Percentiles rank a stretch among this genome's conserved stretches.
Evolutionary conservation across 768 basidiomycete genomes (phyloP).

Genomic region (Asterophora lycoperdoides): DNA sequence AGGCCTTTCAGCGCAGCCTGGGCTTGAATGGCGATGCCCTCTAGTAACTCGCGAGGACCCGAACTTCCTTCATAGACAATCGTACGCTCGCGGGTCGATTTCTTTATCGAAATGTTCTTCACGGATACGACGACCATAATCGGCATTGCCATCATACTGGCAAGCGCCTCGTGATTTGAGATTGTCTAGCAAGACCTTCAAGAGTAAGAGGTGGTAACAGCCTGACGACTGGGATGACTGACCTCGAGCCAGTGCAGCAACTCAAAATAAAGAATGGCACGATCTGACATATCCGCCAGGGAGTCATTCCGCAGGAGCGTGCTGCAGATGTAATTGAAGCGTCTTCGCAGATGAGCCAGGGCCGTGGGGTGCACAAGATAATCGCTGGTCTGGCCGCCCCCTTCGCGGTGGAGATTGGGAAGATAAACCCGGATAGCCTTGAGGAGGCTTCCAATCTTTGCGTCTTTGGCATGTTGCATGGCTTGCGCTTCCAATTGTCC

Average conservation of each 20-base stretch:
- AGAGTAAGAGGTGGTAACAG: constrained; percentile 6
- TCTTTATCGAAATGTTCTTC: constrained; percentile 60
- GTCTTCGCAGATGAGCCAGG: constrained; percentile 83
- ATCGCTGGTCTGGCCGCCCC: constrained; percentile 80
- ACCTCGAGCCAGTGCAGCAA: constrained; percentile 93
- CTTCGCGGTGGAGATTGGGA: constrained; percentile 71
- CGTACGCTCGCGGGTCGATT: constrained; percentile 63
- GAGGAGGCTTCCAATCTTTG: constrained; percentile 65
- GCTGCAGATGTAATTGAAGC: constrained; percentile 87
- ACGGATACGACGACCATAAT: constrained; percentile 81
- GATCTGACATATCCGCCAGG: constrained; percentile 90
- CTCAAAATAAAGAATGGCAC: constrained; percentile 80
- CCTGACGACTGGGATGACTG: constrained; percentile 12
- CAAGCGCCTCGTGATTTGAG: constrained; percentile 87
- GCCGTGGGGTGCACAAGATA: constrained; percentile 91
- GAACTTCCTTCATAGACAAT: constrained; percentile 89
- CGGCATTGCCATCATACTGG: constrained; percentile 96
- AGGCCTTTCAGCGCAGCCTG: constrained; percentile 88
- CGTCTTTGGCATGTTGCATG: constrained; percentile 70
- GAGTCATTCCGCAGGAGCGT: constrained; percentile 89
- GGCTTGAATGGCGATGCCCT: constrained; percentile 89
- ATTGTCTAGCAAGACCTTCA: constrained; percentile 56
- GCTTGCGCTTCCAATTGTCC: constrained; percentile 78
- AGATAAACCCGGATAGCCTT: constrained; percentile 75
- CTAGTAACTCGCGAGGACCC: constrained; percentile 86